Evolutionary conservation across 2,329 filamentous ascomycete species (phyloP).

Genomic region (Raffaelea arxii): DNA sequence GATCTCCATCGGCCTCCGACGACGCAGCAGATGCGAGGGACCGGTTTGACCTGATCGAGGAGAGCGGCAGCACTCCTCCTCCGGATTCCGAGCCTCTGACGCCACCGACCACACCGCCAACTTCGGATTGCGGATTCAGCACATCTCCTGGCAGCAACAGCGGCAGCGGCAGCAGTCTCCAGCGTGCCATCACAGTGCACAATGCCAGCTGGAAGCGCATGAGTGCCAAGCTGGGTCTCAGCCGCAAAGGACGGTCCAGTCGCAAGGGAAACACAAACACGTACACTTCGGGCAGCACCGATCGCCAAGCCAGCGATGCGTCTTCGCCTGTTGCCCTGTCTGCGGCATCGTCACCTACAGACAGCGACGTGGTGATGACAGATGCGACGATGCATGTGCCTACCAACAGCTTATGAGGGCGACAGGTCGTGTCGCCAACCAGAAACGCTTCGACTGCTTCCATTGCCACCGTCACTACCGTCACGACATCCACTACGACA

Average conservation of each 20-base stretch:
- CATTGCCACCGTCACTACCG: slow-evolving; percentile 10
- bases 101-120: slow-evolving; percentile 63
- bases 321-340: slow-evolving; percentile 3
- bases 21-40: slow-evolving; percentile 39
- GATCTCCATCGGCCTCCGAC: slow-evolving; percentile 31
- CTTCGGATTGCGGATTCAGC: slow-evolving; percentile 44
- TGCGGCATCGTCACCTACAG: slow-evolving; percentile 7
- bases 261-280: slow-evolving; percentile 29
- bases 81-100: slow-evolving; percentile 56
- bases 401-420: slow-evolving; percentile 42
- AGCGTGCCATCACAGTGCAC: slow-evolving; percentile 43
- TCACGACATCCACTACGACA: slow-evolving; percentile 1
- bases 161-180: slow-evolving; percentile 41
- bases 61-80: slow-evolving; percentile 52
- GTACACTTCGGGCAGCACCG: slow-evolving; percentile 29
- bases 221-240: slow-evolving; percentile 44
- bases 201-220: slow-evolving; percentile 57
- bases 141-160: slow-evolving; percentile 44
- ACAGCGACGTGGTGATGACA: slow-evolving; percentile 25
- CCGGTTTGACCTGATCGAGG: slow-evolving; percentile 49
- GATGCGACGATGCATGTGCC: slow-evolving; percentile 21
- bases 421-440: slow-evolving; percentile 45
- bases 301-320: slow-evolving; percentile 19
- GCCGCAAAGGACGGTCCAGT: slow-evolving; percentile 37
- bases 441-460: slow-evolving; percentile 11